A percentile compares a stretch with the other conserved stretches of the same genome.
These are phyloP conservation scores for Cyberlindnera mrakii DNA, from an alignment of 805 yeast genomes.

Conservation along the genomic window DNA sequence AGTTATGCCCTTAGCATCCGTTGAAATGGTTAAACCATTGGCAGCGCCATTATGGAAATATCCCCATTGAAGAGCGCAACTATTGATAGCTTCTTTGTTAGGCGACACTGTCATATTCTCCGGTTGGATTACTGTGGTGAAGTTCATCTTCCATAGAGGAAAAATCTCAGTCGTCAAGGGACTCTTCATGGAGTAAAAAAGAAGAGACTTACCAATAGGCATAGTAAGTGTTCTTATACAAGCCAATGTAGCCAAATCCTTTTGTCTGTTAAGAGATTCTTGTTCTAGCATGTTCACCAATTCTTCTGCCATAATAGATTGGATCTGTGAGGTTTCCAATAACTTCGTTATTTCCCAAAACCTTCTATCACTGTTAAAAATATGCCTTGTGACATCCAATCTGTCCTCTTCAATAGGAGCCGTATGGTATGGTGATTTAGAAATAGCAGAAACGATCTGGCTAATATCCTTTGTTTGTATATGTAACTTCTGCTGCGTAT, in stretches of 20 bases:
- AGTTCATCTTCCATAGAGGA: slow-evolving; percentile 70
- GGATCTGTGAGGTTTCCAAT: slow-evolving; percentile 64
- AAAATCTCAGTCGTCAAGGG: slow-evolving; percentile 85
- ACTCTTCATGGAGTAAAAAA: slow-evolving; percentile 57
- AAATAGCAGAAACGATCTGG: slow-evolving; percentile 33
- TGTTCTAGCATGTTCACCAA: slow-evolving; percentile 41
- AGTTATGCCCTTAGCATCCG: slow-evolving; percentile 58
- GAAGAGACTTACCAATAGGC: slow-evolving; percentile 74
- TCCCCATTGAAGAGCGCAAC: slow-evolving; percentile 65
- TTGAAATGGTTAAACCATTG: slow-evolving; percentile 72
- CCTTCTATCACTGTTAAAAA: slow-evolving; percentile 74
- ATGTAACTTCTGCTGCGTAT: neutral
- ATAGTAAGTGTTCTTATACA: slow-evolving; percentile 69
- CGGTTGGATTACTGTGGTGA: slow-evolving; percentile 61
- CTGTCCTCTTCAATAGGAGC: slow-evolving; percentile 68
- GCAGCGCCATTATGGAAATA: slow-evolving; percentile 89
- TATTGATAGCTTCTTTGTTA: slow-evolving; percentile 47
- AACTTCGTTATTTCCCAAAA: slow-evolving; percentile 70
- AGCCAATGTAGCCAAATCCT: slow-evolving; percentile 52
- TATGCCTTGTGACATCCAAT: slow-evolving; percentile 57
- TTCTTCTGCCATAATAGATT: slow-evolving; percentile 35
- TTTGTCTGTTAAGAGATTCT: slow-evolving; percentile 47
- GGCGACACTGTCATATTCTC: slow-evolving; percentile 56
- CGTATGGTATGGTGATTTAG: slow-evolving; percentile 39
- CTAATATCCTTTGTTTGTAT: slow-evolving; percentile 33